Evolutionary conservation across 768 basidiomycete species (phyloP).

Genomic region (Suillus discolor): DNA sequence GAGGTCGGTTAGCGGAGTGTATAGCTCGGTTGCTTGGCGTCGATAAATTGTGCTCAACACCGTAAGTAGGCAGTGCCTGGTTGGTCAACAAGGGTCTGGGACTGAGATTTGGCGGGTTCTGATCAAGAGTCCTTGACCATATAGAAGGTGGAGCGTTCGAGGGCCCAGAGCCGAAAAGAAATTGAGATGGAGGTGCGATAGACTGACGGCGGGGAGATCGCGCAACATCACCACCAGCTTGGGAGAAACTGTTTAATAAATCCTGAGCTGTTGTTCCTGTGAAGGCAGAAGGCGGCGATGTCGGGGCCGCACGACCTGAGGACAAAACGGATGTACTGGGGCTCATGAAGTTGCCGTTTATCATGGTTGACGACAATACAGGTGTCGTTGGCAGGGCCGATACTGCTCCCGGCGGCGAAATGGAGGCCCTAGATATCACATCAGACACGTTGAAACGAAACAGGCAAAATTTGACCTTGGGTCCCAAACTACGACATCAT

Average conservation of each 20-base stretch:
- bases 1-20: slow-evolving; percentile 16
- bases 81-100: slow-evolving; percentile 2
- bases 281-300: slow-evolving; percentile 20
- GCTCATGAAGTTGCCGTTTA: slow-evolving; percentile 12
- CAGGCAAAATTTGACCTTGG: slow-evolving; percentile 47
- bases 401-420: slow-evolving; percentile 19
- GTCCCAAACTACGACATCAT: slow-evolving; percentile 77
- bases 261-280: slow-evolving; percentile 64
- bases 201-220: slow-evolving; percentile 18
- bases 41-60: slow-evolving; percentile 10
- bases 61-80: background rate
- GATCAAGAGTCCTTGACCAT: slow-evolving; percentile 65
- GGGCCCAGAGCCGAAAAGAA: slow-evolving; percentile 54
- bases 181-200: slow-evolving; percentile 39
- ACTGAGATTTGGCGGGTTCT: slow-evolving; percentile 27
- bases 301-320: slow-evolving; percentile 31
- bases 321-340: slow-evolving; percentile 4
- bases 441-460: slow-evolving; percentile 10
- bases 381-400: slow-evolving; percentile 25
- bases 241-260: slow-evolving; percentile 51
- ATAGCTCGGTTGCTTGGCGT: slow-evolving; percentile 19
- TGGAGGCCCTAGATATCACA: slow-evolving; percentile 17
- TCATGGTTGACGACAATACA: slow-evolving; percentile 4
- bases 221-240: slow-evolving; percentile 17
- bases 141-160: slow-evolving; percentile 57